These are phyloP conservation scores for Physcomitrium patens DNA, from an alignment of 225 moss, liverwort and hornwort genomes.

Conservation along the genomic window DNA sequence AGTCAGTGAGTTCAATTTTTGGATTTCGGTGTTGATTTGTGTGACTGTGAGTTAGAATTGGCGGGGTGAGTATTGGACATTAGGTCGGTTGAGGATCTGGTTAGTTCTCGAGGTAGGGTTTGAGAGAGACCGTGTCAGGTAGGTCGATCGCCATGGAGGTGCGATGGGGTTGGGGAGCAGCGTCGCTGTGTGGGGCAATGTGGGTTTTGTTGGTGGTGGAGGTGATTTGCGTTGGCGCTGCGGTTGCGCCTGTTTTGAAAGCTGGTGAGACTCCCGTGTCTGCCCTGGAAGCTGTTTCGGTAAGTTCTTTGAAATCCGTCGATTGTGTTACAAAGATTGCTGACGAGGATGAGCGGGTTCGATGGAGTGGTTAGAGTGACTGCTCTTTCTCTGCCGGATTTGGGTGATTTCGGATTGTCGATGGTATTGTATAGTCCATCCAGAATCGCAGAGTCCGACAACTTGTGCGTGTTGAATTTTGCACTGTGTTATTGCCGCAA, in stretches of 20 bases:
- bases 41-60: neutral
- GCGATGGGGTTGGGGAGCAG: slow-evolving; percentile 38
- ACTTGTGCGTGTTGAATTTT: neutral
- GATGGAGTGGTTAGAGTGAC: neutral
- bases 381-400: neutral
- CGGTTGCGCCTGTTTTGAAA: slow-evolving; percentile 29
- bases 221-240: neutral
- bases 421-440: neutral
- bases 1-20: too few species aligned
- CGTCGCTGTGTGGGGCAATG: slow-evolving; percentile 9
- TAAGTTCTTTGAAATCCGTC: slow-evolving; percentile 4
- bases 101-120: neutral
- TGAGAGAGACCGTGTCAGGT: neutral
- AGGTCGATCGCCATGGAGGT: slow-evolving; percentile 40
- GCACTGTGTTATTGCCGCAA: too few species aligned
- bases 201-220: slow-evolving; percentile 9
- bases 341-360: neutral
- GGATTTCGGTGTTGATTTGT: neutral
- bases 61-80: neutral
- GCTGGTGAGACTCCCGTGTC: slow-evolving; percentile 52
- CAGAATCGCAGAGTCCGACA: neutral
- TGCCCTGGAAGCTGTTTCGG: slow-evolving; percentile 55
- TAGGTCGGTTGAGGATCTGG: neutral
- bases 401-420: neutral
- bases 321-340: neutral